Evolutionary conservation across 2,329 filamentous ascomycete genomes (phyloP).

Genomic region (Rugonectria rugulosa): DNA sequence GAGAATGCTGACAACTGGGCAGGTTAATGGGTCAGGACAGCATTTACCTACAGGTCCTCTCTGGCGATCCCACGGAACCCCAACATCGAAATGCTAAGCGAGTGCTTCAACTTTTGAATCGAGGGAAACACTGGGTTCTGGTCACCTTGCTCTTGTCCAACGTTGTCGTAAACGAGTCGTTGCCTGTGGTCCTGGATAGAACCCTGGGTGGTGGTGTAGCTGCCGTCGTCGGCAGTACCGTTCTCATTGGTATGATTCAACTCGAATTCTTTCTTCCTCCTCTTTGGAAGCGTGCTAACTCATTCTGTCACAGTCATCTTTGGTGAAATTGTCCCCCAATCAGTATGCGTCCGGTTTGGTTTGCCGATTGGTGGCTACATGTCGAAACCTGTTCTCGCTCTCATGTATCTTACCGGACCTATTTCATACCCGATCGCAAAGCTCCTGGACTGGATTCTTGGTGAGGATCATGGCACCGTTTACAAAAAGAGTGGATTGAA

Average conservation of each 20-base stretch:
- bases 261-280: not conserved
- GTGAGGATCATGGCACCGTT: constrained; percentile 92
- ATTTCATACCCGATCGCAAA: constrained; percentile 96
- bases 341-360: constrained; percentile 94
- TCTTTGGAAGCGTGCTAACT: constrained; percentile 28
- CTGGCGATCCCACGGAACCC: constrained; percentile 81
- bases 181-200: constrained; percentile 93
- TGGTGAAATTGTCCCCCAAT: constrained; percentile 95
- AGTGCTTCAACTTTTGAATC: constrained; percentile 81
- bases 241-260: constrained; percentile 79
- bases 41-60: constrained; percentile 95
- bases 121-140: constrained; percentile 97
- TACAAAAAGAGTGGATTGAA: constrained; percentile 99
- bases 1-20: constrained; percentile 26
- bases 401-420: constrained; percentile 93
- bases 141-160: constrained; percentile 94
- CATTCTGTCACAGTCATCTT: constrained; percentile 83
- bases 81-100: constrained; percentile 86
- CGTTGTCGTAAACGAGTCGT: constrained; percentile 96
- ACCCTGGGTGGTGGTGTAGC: constrained; percentile 95
- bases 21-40: constrained; percentile 79
- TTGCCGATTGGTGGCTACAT: constrained; percentile 94
- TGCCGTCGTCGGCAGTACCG: constrained; percentile 90
- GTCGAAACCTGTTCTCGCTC: constrained; percentile 81
- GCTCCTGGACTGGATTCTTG: constrained; percentile 89